These are phyloP conservation scores for Trichoderma pleuroti DNA, from an alignment of 2,329 filamentous ascomycete species.

Conservation along the genomic window DNA sequence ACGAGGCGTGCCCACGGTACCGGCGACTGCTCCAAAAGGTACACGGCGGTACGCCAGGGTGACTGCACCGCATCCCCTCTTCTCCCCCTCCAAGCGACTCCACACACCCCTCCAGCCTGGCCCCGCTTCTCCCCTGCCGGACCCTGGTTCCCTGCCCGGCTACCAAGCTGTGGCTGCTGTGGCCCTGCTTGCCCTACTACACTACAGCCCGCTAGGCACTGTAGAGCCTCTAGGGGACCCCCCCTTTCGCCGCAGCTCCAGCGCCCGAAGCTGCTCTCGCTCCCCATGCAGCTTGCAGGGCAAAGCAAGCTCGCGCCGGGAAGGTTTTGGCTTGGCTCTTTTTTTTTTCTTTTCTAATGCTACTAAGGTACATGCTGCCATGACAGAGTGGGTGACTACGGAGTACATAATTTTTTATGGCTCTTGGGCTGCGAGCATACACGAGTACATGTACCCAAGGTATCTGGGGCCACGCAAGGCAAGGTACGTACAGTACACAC, in stretches of 20 bases:
- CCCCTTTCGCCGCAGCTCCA: constrained; percentile 15
- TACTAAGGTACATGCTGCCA: too few relatives aligned
- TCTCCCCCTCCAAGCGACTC: constrained; percentile 1
- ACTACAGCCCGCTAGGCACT: neutral
- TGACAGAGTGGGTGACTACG: neutral
- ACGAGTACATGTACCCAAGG: neutral
- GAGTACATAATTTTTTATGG: neutral
- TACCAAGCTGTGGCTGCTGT: neutral
- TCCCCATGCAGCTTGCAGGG: constrained; percentile 15
- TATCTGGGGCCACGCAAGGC: neutral
- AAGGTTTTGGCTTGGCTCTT: neutral
- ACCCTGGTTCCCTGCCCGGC: constrained; percentile 16
- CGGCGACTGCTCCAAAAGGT: neutral
- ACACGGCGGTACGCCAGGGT: constrained; percentile 14
- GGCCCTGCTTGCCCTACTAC: neutral
- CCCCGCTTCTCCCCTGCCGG: constrained; percentile 13
- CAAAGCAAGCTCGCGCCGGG: constrained; percentile 9
- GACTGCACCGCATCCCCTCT: constrained; percentile 1
- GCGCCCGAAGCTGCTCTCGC: neutral
- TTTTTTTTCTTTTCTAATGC: neutral
- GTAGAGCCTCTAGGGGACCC: constrained; percentile 3
- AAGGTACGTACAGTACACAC: neutral
- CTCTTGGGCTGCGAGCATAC: constrained; percentile 14
- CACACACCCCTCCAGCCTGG: constrained; percentile 2
- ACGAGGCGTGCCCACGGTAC: neutral